These are phyloP conservation scores for Mortierella sp. DNA, from an alignment of 371 early-diverging fungal genomes.

Conservation along the genomic window DNA sequence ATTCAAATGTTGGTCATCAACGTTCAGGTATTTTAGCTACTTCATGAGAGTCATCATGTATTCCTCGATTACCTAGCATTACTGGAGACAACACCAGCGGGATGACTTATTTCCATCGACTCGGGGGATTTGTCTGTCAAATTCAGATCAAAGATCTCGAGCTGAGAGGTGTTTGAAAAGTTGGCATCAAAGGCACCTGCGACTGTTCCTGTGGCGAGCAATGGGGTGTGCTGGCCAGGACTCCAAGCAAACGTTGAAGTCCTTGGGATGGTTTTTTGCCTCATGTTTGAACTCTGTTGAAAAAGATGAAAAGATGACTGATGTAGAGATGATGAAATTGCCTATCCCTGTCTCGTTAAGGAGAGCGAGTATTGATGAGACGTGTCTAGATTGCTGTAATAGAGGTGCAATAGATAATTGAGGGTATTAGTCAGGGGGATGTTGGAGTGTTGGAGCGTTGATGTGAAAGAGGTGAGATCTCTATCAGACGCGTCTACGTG, in stretches of 20 bases:
- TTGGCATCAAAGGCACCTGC: conserved; percentile 97
- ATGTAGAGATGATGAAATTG: background rate
- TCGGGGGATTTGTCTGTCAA: conserved; percentile 61
- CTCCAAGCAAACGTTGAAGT: conserved; percentile 90
- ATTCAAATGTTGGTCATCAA: background rate
- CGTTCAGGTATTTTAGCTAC: background rate
- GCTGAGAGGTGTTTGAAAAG: conserved; percentile 91
- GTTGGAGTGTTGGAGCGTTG: background rate
- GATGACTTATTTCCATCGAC: conserved; percentile 50
- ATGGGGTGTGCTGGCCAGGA: conserved; percentile 77
- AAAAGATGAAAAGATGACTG: background rate
- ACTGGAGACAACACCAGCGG: conserved; percentile 73
- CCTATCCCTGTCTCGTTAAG: conserved; percentile 9
- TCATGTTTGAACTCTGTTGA: conserved; percentile 37
- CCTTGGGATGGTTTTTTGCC: conserved; percentile 78
- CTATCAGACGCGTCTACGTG: background rate
- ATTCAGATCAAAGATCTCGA: conserved; percentile 91
- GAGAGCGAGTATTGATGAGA: background rate
- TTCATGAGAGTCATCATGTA: background rate
- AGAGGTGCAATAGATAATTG: too few relatives aligned
- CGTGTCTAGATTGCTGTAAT: background rate
- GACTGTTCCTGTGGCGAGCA: conserved; percentile 94
- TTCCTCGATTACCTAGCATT: conserved; percentile 69
- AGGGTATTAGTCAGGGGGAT: too few relatives aligned
- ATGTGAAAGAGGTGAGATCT: too few relatives aligned